Conservation (phyloP, 2,329 filamentous ascomycete species). For the Fusarium sp. region DNA sequence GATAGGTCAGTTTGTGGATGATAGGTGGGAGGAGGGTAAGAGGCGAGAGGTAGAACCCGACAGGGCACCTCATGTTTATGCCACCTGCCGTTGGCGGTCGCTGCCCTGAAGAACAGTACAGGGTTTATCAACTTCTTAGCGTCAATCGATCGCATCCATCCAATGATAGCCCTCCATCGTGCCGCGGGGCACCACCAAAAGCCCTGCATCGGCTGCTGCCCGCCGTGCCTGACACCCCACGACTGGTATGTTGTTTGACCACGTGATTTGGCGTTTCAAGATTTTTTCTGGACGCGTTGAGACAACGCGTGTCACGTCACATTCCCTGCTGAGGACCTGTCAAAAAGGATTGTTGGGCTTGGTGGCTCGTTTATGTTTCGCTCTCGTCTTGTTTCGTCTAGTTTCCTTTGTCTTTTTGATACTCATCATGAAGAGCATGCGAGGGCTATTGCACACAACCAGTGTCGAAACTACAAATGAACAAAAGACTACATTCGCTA, state of each 20-base stretch:
- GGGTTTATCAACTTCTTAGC: constrained; percentile 23
- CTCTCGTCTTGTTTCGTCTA: neutral
- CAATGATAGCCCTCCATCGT: constrained; percentile 32
- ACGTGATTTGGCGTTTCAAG: constrained; percentile 16
- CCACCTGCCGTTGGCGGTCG: constrained; percentile 26
- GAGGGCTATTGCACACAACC: constrained; percentile 57
- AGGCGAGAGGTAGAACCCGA: constrained; percentile 1
- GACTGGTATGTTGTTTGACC: constrained; percentile 41
- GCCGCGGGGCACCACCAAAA: constrained; percentile 43
- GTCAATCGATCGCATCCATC: neutral
- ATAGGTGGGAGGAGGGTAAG: neutral
- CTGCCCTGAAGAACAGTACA: constrained; percentile 36
- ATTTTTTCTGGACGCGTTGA: constrained; percentile 8
- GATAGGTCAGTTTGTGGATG: neutral
- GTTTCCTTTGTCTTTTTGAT: neutral
- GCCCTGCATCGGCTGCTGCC: constrained; percentile 46
- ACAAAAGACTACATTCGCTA: constrained; percentile 49
- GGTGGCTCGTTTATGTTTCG: neutral
- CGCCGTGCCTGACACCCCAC: constrained; percentile 37
- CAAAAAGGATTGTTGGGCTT: neutral
- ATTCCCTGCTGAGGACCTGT: neutral
- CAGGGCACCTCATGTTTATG: constrained; percentile 26
- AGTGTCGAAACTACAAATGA: constrained; percentile 58
- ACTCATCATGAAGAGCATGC: constrained; percentile 51
- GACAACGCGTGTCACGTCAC: constrained; percentile 17